A percentile compares a stretch with the other conserved stretches of the same genome.
phyloP scores from a whole-genome alignment of 1,284 basidiomycete genomes.

The Mycena citricolor region DNA sequence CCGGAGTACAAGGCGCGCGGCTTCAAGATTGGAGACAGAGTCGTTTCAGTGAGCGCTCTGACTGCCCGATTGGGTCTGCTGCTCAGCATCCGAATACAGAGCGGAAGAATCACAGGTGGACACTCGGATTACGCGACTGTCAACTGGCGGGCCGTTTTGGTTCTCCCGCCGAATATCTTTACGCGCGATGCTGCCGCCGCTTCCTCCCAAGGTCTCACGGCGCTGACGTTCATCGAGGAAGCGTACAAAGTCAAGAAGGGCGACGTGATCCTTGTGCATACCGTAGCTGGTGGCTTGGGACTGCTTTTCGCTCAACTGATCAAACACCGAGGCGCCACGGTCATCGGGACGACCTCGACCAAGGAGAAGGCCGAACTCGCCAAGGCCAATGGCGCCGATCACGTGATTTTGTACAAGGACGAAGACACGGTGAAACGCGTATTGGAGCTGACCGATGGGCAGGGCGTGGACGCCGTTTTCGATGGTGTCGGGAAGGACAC shows the following conservation, averaged over 20 bases:
- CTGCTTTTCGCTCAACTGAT: conserved; percentile 60
- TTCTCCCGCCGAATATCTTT: conserved; percentile 59
- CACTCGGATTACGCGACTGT: conserved; percentile 79
- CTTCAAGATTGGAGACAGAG: conserved; percentile 59
- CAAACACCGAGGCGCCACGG: conserved; percentile 74
- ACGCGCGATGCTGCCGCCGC: conserved; percentile 67
- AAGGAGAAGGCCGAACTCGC: conserved; percentile 81
- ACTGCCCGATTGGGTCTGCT: background rate
- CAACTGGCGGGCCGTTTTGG: conserved; percentile 59
- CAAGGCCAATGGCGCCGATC: conserved; percentile 75
- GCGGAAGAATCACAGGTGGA: conserved; percentile 47
- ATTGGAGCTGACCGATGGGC: conserved; percentile 73
- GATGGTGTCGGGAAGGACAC: conserved; percentile 95
- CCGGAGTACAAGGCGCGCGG: conserved; percentile 57
- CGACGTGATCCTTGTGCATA: conserved; percentile 78
- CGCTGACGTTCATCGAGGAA: conserved; percentile 77
- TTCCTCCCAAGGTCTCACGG: conserved; percentile 78
- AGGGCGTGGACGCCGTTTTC: conserved; percentile 84
- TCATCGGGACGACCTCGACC: conserved; percentile 93
- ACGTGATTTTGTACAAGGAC: conserved; percentile 79
- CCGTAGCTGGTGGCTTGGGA: conserved; percentile 80
- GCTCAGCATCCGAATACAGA: background rate
- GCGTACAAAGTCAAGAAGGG: conserved; percentile 79
- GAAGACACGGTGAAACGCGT: conserved; percentile 74
- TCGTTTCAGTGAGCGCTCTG: conserved; percentile 52